Evolutionary conservation across 352 stramenopile genomes (phyloP), one percentile per base, ranked within the genome.

Genomic region (Peronospora tabacina): DNA sequence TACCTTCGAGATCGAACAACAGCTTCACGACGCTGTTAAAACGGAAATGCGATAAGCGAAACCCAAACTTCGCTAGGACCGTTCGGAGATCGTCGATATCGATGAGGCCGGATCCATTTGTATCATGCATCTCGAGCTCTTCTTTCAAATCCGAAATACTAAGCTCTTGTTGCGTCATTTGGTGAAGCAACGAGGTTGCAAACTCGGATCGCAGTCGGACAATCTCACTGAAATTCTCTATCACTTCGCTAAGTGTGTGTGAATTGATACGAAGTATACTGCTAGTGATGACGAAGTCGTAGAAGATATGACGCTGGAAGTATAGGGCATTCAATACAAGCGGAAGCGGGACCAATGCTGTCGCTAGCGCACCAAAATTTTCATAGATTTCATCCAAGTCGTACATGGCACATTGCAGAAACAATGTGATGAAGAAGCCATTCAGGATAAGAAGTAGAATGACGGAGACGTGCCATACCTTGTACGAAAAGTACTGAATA

Each of bases 391-490:
- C 44, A 30, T 66, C 55, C 51, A 69, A 35, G 16, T 69, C 52
- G 55, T 83, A 85, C 16, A 85, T 46, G 0, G 84, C 59, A 34
- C 75, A 87, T 43, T 87, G 75, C 7, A 72, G 45, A 10, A 87
- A 52, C 10, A 87, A 56, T 16, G 72, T 73, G n/a, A 72, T 49
- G 61, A 75, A 87, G 32, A 89, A 74, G 0, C 67, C 78, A 46
- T 89, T 89, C n/a, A 89, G 55, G 52, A 89, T 82, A 8, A 89
- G 40, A 13, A 85, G 41, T 11, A 63, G 55, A 44, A 84, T 79
- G 39, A 88, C 63, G 2, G 52, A 12, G 17, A 86, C 78, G 26
- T 88, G 72, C 72, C 74, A 84, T 7, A 55, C 61, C 43, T 87
- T 79, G 13, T 71, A 69, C 1, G 75, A 85, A 35, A 85, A 87